Conservation (phyloP, 495 filamentous ascomycete species). For the Umbilicaria muhlenbergii region DNA sequence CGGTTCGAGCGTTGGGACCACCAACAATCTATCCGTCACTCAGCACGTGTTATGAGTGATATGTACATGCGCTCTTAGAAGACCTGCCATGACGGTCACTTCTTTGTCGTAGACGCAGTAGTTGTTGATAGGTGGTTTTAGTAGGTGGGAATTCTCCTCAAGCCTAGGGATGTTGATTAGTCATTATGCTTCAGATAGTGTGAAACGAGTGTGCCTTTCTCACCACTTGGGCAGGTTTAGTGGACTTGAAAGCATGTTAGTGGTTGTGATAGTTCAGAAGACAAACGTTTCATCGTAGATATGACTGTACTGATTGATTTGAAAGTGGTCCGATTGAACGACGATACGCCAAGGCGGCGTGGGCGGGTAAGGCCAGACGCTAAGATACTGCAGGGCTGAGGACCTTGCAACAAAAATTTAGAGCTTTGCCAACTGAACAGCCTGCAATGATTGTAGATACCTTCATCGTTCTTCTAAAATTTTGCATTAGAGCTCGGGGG, state of each 20-base stretch:
- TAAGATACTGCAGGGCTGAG: too few relatives aligned
- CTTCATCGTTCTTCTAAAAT: too few relatives aligned
- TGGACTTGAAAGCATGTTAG: slow-evolving; percentile 33
- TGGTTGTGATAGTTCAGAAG: not conserved
- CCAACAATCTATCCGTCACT: slow-evolving; percentile 58
- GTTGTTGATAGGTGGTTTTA: slow-evolving; percentile 93
- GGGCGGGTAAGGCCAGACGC: not conserved
- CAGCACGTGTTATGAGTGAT: not conserved
- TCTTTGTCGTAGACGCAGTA: slow-evolving; percentile 82
- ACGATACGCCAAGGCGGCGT: not conserved
- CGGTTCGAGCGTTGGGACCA: slow-evolving; percentile 88
- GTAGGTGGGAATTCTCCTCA: slow-evolving; percentile 76
- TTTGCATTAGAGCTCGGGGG: too few relatives aligned
- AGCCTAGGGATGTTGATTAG: slow-evolving; percentile 43
- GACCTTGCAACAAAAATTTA: too few relatives aligned
- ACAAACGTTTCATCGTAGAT: not conserved
- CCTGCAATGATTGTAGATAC: too few relatives aligned
- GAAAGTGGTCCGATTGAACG: not conserved
- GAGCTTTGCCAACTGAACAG: too few relatives aligned
- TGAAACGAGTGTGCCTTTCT: slow-evolving; percentile 2
- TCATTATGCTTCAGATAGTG: not conserved
- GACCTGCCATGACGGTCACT: slow-evolving; percentile 58
- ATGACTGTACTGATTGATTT: not conserved
- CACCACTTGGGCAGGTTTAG: slow-evolving; percentile 83
- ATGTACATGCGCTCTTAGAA: not conserved